Base-by-base conservation (phyloP, 2,329 filamentous ascomycete genomes). In the Fusarium sp. region DNA sequence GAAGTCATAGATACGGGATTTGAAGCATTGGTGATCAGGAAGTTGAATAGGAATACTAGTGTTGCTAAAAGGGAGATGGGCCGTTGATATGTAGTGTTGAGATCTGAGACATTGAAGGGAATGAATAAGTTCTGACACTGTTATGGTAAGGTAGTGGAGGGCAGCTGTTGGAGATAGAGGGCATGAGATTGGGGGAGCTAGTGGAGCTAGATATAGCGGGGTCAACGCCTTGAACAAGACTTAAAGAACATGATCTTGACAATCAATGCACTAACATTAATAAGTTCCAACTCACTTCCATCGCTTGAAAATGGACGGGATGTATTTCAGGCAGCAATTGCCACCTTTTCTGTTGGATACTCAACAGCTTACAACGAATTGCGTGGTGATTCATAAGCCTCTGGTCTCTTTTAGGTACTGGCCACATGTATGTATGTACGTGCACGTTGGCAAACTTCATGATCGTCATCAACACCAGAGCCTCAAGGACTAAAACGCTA, bases 401-500 rank as follows among this genome's bases (percentile, higher is more conserved):
- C 42, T 65, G 52, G 56, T 44, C 38, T 41, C 45, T 62, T 53
- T n/a, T 35, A 27, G 27, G 27, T 27, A 33, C 39, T 50, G 49
- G 38, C 46, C 50, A 62, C 65, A 35, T 61, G 38, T 52, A 27
- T 35, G 39, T 49, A 33, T 55, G 38, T 61, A 36, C 41, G 39
- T 50, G 54, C 65, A 69, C 27, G 36, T 31, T 57, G 55, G 38
- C 65, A 72, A 69, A 72, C 69, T 66, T 72, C 58, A 59, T 72
- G 69, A 72, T 72, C 39, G 65, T 72, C 69, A 72, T 72, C 42
- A 72, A 65, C 52, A 65, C 38, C 44, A 61, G 69, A 72, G 65
- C 69, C 59, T 72, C 70, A 72, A 72, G 39, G 47, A 58, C 27
- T 31, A 49, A 65, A 64, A 41, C 62, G 55, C 69, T 66, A 72